Evolutionary conservation across 2,329 filamentous ascomycete species (phyloP).

Genomic region (Bipolaris gigantea): DNA sequence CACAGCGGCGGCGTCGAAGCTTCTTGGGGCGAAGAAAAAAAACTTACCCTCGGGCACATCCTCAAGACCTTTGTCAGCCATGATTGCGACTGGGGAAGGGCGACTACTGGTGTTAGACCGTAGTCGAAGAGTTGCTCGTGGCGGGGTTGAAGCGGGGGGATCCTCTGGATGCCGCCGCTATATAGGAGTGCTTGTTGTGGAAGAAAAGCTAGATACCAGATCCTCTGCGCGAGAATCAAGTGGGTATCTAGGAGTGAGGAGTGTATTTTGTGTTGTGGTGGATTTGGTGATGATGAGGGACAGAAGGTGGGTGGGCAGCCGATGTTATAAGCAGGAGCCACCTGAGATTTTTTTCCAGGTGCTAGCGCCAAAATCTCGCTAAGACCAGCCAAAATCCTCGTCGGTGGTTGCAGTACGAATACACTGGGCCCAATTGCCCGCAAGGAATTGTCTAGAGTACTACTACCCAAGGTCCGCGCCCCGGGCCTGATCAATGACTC

Average conservation of each 20-base stretch:
- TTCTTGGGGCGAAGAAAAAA: slow-evolving; percentile 3
- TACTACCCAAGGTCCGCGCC: neutral
- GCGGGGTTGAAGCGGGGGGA: slow-evolving; percentile 47
- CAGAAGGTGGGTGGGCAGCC: slow-evolving; percentile 25
- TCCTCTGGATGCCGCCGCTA: slow-evolving; percentile 47
- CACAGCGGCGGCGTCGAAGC: neutral
- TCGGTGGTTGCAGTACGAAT: slow-evolving; percentile 2
- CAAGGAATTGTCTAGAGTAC: neutral
- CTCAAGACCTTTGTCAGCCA: slow-evolving; percentile 98
- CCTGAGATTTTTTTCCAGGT: slow-evolving; percentile 18
- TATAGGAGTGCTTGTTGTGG: slow-evolving; percentile 30
- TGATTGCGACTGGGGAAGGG: slow-evolving; percentile 72
- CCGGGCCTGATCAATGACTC: slow-evolving; percentile 15
- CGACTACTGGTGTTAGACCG: slow-evolving; percentile 70
- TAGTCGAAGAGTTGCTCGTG: slow-evolving; percentile 43
- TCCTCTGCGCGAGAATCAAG: slow-evolving; percentile 51
- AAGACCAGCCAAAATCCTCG: slow-evolving; percentile 3
- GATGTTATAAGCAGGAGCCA: slow-evolving; percentile 14
- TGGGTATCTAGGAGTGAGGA: slow-evolving; percentile 45
- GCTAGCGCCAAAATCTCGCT: slow-evolving; percentile 18
- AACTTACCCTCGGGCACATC: slow-evolving; percentile 91
- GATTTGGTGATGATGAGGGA: slow-evolving; percentile 31
- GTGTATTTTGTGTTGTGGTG: slow-evolving; percentile 31
- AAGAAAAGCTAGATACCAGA: slow-evolving; percentile 51
- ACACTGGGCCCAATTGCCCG: slow-evolving; percentile 1